phyloP scores from a whole-genome alignment of 140 eudicot genomes.

The Eryngium alpinum region DNA sequence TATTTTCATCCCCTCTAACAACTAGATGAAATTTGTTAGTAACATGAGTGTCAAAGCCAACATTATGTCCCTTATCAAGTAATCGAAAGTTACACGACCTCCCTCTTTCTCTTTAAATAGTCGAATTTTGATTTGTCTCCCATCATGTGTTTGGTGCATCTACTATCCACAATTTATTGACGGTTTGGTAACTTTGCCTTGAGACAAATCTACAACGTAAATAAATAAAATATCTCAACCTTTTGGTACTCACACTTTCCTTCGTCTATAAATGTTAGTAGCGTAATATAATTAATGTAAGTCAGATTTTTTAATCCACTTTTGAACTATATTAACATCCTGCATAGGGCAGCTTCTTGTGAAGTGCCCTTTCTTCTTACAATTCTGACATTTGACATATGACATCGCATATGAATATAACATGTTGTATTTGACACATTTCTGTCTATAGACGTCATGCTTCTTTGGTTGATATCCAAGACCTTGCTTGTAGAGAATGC shows the following conservation, averaged over 20 bases:
- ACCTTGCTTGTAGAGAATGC: not conserved
- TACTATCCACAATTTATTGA: not conserved
- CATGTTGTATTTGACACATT: too few relatives aligned
- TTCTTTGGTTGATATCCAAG: not conserved
- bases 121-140: not conserved
- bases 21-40: too few relatives aligned
- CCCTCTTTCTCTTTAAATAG: not conserved
- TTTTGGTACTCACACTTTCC: not conserved
- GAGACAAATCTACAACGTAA: not conserved
- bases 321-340: not conserved
- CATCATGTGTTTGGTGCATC: not conserved
- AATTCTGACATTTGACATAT: too few relatives aligned
- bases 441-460: too few relatives aligned
- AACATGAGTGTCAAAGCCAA: too few relatives aligned
- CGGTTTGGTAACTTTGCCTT: not conserved
- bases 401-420: too few relatives aligned
- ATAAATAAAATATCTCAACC: too few relatives aligned
- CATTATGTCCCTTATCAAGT: too few relatives aligned
- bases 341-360: not conserved
- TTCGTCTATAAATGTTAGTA: not conserved
- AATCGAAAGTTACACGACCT: not conserved
- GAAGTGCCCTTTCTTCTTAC: too few relatives aligned
- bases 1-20: too few relatives aligned
- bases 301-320: not conserved
- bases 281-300: not conserved